Base-by-base conservation (phyloP, 352 stramenopile species). In the Peronospora belbahrii region DNA sequence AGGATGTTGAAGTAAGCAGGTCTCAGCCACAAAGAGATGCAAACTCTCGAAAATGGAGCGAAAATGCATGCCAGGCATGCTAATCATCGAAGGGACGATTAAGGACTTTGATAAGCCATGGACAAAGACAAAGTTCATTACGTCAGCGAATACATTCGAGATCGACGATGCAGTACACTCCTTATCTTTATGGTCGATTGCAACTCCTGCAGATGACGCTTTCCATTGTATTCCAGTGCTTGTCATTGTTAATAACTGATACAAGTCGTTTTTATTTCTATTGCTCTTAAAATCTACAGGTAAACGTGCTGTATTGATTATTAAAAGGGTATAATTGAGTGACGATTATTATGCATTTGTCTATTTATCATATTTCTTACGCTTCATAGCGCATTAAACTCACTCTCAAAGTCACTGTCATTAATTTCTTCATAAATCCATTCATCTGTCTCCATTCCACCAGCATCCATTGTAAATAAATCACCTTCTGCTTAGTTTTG, bases 341-440 rank as follows among this genome's bases (percentile, higher is more conserved):
- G n/a, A n/a, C n/a, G n/a, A n/a, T n/a, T n/a, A n/a, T n/a, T n/a
- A n/a, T n/a, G n/a, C n/a, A n/a, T n/a, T n/a, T n/a, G n/a, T n/a
- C n/a, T n/a, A n/a, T n/a, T n/a, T n/a, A n/a, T n/a, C n/a, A n/a
- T n/a, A n/a, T n/a, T n/a, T n/a, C 4, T 11, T 11, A 28, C 4
- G 24, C 24, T 28, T 28, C 11, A 33, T 2, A 11, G 2, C 27
- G 27, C 27, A 7, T 7, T 32, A 3, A 9, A 32, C 5, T 14
- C 27, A 4, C 4, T 14, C 22, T 80, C 67, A 37, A 86, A 88
- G 40, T 85, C 74, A 41, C 65, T 85, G 30, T 88, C 77, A 0
- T 68, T 75, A 14, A 89, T 67, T 34, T 84, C 72, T 9, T 81
- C 62, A 33, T 76, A 83, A 20, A 55, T 31, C 77, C 77, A 88